Evolutionary conservation across 345 rosid species (phyloP), one percentile per base, ranked within the genome.

Genomic region (Pugionium cornutum): DNA sequence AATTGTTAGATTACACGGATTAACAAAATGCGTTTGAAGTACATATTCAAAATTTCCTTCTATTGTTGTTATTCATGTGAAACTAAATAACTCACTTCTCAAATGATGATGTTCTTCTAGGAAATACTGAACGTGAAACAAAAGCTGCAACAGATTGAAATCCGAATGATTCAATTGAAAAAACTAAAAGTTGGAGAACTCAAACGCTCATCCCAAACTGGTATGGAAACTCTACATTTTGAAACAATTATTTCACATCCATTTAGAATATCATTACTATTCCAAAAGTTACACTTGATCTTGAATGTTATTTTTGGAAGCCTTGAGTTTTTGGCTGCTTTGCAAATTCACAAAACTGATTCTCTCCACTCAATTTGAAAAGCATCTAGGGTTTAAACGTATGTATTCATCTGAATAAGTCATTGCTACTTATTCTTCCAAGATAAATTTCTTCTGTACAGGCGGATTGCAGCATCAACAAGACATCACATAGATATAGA

Each of bases 91-190:
- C 48, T 43, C 51, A 31, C 41, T 53, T 48, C 27, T 42, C 61
- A 29, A 45, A 27, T 7, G 40, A 42, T n/a, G 33, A n/a, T 50
- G 36, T 53, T 47, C 30, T 66, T 27, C 61, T 66, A 76, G 79
- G 79, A 75, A 64, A 69, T 76, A 29, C 54, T 37, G 44, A 68
- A 37, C 59, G 39, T 75, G 53, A 79, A 72, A 64, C 73, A 79
- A 68, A 79, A 74, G 72, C 43, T 75, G 73, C 63, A 37, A 37
- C 70, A 76, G 57, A 58, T 76, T 10, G 80, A 79, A 53, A 34
- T 51, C 69, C 69, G 42, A 66, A 65, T 76, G 53, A 18, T 41
- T 46, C 71, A 53, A 46, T 1, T 41, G 66, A 62, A 73, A 55
- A 73, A 53, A 56, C 59, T 56, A 54, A 76, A 69, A 55, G 53